Percentiles rank a stretch among this genome's conserved stretches.
phyloP scores from a whole-genome alignment of 768 basidiomycete species.

The Strobilomyces echinocephalus region DNA sequence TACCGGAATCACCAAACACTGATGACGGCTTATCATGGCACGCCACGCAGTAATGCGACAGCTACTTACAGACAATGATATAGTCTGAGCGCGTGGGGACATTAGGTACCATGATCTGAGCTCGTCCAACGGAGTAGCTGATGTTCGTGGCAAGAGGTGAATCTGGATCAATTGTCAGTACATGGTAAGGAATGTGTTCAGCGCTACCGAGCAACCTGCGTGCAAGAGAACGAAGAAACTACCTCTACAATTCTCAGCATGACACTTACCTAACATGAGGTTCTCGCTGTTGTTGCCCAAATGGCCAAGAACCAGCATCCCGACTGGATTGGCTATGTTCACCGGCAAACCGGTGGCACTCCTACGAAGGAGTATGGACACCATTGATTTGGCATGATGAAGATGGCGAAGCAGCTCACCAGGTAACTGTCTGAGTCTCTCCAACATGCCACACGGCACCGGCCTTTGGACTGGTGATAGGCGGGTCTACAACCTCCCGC shows the following conservation, averaged over 20 bases:
- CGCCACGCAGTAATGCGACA: too few relatives aligned
- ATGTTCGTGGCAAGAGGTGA: constrained; percentile 35
- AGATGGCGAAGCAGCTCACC: constrained; percentile 29
- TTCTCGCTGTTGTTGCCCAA: constrained; percentile 27
- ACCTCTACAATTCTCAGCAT: not conserved
- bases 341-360: constrained; percentile 21
- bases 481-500: constrained; percentile 48
- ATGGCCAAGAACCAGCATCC: constrained; percentile 29
- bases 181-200: too few relatives aligned
- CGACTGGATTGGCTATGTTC: constrained; percentile 28
- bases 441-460: constrained; percentile 44
- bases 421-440: constrained; percentile 45
- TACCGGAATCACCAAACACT: constrained; percentile 41
- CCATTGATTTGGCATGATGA: constrained; percentile 24
- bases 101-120: constrained; percentile 32
- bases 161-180: constrained; percentile 19
- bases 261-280: constrained; percentile 27
- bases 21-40: not conserved
- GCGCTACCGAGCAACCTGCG: too few relatives aligned
- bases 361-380: constrained; percentile 29
- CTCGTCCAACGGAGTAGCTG: constrained; percentile 30
- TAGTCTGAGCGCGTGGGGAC: constrained; percentile 31
- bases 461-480: constrained; percentile 41
- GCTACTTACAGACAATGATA: constrained; percentile 35
- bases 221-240: too few relatives aligned